These are phyloP conservation scores for Phanerochaete carnosa DNA, from an alignment of 768 basidiomycete genomes.

Conservation along the genomic window DNA sequence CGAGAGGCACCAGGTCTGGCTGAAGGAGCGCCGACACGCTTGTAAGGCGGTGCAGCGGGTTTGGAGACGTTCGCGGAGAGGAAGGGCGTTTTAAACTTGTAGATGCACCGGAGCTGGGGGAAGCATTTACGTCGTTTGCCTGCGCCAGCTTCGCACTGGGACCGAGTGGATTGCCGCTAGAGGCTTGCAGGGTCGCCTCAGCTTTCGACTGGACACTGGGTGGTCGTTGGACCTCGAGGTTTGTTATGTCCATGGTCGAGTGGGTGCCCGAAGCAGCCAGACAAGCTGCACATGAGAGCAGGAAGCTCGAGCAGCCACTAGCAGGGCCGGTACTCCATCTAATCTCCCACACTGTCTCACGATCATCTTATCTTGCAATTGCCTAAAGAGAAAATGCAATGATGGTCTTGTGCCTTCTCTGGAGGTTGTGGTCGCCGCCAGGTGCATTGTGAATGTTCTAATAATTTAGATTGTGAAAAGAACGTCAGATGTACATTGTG, in stretches of 20 bases:
- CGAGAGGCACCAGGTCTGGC: not conserved
- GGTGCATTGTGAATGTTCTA: too few relatives aligned
- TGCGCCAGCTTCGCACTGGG: conserved; percentile 6
- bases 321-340: not conserved
- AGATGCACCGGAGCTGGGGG: not conserved
- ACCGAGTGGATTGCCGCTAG: conserved; percentile 15
- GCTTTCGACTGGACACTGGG: not conserved
- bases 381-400: not conserved
- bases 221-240: not conserved
- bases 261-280: not conserved
- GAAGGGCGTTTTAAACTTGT: not conserved
- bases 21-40: not conserved
- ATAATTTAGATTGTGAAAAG: too few relatives aligned
- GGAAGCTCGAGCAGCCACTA: not conserved
- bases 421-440: too few relatives aligned
- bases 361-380: not conserved
- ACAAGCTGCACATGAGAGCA: not conserved
- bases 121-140: conserved; percentile 7
- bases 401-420: too few relatives aligned
- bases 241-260: not conserved
- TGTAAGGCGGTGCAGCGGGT: not conserved
- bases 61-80: not conserved
- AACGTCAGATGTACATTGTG: too few relatives aligned
- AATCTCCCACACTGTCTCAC: not conserved
- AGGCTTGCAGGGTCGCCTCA: not conserved